Percentiles rank a stretch among this genome's conserved stretches.
phyloP scores from a whole-genome alignment of 768 basidiomycete genomes.

The Auricularia sp. region DNA sequence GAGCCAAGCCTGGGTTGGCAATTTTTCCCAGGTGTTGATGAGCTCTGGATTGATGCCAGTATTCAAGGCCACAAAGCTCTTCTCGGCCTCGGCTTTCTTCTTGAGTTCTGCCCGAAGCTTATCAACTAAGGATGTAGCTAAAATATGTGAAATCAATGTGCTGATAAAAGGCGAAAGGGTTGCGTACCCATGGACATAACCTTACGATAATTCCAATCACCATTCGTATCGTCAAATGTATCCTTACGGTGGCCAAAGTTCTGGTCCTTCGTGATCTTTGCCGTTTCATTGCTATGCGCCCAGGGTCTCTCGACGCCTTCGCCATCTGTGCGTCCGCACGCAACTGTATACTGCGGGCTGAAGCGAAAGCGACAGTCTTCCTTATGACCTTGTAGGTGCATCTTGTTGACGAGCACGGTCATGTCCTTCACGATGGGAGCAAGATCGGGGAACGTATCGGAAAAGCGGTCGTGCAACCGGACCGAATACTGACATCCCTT shows the following conservation, averaged over 20 bases:
- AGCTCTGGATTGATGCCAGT: background rate
- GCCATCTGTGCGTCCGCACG: slow-evolving; percentile 22
- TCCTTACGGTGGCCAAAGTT: slow-evolving; percentile 23
- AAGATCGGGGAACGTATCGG: slow-evolving; percentile 10
- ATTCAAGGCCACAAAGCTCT: background rate
- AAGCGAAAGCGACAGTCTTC: slow-evolving; percentile 14
- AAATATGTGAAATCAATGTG: background rate
- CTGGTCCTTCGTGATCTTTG: slow-evolving; percentile 28
- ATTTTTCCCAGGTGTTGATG: background rate
- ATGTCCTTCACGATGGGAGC: slow-evolving; percentile 4
- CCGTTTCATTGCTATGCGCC: slow-evolving; percentile 24
- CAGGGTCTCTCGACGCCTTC: slow-evolving; percentile 31
- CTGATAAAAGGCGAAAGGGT: background rate
- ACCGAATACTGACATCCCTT: slow-evolving; percentile 13
- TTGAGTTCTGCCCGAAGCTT: background rate
- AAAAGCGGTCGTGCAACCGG: slow-evolving; percentile 9
- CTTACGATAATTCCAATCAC: slow-evolving; percentile 32
- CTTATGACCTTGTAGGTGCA: slow-evolving; percentile 16
- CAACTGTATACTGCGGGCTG: background rate
- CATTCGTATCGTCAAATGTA: slow-evolving; percentile 27
- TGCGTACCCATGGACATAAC: slow-evolving; percentile 17
- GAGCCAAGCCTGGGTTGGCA: background rate
- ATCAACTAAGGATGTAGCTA: background rate
- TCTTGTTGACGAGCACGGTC: slow-evolving; percentile 11
- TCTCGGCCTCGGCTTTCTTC: background rate